phyloP scores from a whole-genome alignment of 768 basidiomycete genomes.

The Naematelia aurantialba region DNA sequence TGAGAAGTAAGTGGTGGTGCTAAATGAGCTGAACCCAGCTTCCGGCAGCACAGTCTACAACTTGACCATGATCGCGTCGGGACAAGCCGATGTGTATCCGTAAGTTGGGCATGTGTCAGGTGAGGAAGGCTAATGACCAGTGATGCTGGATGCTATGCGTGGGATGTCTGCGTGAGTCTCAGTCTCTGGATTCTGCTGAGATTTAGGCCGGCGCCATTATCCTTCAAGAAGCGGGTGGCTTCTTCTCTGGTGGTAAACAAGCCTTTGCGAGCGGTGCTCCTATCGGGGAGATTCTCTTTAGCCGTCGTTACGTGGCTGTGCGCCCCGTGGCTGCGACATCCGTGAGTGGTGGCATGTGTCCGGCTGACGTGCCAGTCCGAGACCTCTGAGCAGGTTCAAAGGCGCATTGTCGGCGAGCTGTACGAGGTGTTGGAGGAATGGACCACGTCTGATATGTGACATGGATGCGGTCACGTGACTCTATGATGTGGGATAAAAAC shows the following conservation, averaged over 20 bases:
- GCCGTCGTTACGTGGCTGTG: constrained; percentile 46
- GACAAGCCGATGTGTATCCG: constrained; percentile 87
- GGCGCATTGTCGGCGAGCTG: constrained; percentile 74
- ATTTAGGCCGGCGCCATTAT: constrained; percentile 77
- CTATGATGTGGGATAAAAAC: neutral
- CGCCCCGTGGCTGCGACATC: constrained; percentile 38
- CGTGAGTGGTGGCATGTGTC: constrained; percentile 15
- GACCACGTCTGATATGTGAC: constrained; percentile 14
- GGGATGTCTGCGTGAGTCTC: constrained; percentile 73
- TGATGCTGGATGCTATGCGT: constrained; percentile 63
- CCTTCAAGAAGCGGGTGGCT: constrained; percentile 77
- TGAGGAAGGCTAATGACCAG: constrained; percentile 63
- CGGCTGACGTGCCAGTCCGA: constrained; percentile 52
- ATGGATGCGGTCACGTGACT: neutral
- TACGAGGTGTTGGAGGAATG: constrained; percentile 55
- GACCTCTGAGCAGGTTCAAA: constrained; percentile 66
- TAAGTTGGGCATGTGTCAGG: constrained; percentile 47
- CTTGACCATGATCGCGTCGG: constrained; percentile 72
- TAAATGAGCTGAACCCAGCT: neutral
- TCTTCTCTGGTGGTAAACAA: constrained; percentile 64
- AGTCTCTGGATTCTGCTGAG: neutral
- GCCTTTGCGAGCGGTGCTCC: constrained; percentile 50
- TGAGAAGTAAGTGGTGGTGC: constrained; percentile 55
- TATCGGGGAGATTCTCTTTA: constrained; percentile 44
- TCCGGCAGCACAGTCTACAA: constrained; percentile 20